Evolutionary conservation across 2,329 filamentous ascomycete genomes (phyloP).

Genomic region (Pleoardoris graminearum): DNA sequence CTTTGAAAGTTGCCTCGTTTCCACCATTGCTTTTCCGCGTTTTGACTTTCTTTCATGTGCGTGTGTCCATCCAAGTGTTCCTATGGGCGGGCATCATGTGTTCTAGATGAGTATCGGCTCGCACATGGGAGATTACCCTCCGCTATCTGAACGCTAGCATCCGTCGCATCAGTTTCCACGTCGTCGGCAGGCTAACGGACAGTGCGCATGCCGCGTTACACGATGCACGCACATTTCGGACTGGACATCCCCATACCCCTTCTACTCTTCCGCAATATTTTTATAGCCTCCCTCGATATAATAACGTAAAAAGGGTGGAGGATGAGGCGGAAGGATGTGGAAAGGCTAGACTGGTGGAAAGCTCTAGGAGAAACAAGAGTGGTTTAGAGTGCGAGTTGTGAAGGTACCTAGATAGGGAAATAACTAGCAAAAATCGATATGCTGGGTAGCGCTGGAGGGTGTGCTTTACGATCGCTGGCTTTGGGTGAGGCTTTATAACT

Average conservation of each 20-base stretch:
- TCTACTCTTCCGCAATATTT: background rate
- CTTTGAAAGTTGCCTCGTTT: background rate
- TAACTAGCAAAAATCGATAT: no score
- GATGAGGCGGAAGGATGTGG: no score
- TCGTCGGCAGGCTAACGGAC: background rate
- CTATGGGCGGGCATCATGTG: background rate
- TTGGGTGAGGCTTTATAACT: no score
- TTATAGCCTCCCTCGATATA: conserved; percentile 4
- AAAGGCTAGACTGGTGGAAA: no score
- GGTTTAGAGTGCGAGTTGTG: no score
- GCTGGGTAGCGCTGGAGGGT: no score
- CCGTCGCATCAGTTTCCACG: background rate
- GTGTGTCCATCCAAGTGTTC: background rate
- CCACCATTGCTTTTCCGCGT: background rate
- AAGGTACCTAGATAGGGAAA: no score
- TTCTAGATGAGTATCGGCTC: background rate
- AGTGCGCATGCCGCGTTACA: background rate
- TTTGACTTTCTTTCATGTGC: background rate
- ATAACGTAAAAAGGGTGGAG: no score
- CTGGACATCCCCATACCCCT: background rate
- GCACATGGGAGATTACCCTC: background rate
- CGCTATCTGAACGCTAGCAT: background rate
- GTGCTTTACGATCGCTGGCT: no score
- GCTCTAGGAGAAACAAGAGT: no score
- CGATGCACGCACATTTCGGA: background rate